Conservation (phyloP, 257 asterid genomes). For the Knoxia roxburghii region DNA sequence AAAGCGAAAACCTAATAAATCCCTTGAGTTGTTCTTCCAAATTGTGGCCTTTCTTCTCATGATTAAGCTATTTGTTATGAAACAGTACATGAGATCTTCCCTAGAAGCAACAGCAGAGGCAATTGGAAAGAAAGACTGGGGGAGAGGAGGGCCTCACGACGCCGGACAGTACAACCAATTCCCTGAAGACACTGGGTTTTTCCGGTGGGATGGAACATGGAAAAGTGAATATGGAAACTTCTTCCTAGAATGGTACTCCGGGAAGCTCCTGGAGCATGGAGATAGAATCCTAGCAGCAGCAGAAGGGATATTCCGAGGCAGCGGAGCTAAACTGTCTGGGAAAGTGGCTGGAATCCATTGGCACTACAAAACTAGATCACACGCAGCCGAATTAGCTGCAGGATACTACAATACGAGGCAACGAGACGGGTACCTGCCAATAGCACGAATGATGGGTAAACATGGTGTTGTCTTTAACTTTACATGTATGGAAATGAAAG, state of each 20-base stretch:
- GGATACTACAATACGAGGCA: conserved; percentile 85
- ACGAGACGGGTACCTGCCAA: conserved; percentile 71
- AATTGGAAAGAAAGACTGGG: conserved; percentile 66
- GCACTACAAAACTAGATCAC: conserved; percentile 90
- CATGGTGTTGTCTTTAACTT: conserved; percentile 63
- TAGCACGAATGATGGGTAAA: conserved; percentile 71
- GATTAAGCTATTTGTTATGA: neutral
- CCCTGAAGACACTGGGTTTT: conserved; percentile 87
- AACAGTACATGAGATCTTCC: conserved; percentile 89
- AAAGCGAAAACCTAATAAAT: too few relatives aligned
- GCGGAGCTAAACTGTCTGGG: conserved; percentile 72
- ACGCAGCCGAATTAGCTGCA: conserved; percentile 81
- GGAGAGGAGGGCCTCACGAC: conserved; percentile 75
- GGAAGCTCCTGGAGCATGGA: conserved; percentile 70
- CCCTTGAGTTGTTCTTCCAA: neutral
- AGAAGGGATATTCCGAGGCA: conserved; percentile 53
- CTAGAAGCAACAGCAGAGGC: conserved; percentile 73
- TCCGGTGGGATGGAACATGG: conserved; percentile 75
- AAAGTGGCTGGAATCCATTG: conserved; percentile 94
- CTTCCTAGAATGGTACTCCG: conserved; percentile 80
- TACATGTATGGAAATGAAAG: conserved; percentile 96
- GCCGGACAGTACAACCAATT: conserved; percentile 71
- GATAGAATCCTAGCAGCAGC: conserved; percentile 70
- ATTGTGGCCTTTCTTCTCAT: conserved; percentile 14
- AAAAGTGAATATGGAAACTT: conserved; percentile 71